Conservation (phyloP, 257 asterid genomes). For the Salvia splendens region DNA sequence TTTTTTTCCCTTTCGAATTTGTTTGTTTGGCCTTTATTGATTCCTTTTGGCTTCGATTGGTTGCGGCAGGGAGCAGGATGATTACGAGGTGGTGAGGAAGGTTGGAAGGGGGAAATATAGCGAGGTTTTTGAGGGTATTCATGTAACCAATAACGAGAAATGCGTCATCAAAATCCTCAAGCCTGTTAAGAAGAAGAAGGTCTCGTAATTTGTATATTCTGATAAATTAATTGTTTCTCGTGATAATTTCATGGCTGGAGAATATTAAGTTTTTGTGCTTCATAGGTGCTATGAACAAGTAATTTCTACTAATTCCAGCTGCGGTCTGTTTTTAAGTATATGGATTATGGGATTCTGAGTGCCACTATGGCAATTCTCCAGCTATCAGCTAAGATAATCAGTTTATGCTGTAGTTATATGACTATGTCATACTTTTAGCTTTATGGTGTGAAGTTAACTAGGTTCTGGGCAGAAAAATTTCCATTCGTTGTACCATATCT, state of each 20-base stretch:
- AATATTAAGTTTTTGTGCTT: background rate
- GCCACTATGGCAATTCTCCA: background rate
- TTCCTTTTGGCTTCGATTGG: conserved; percentile 33
- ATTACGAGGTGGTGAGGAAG: conserved; percentile 91
- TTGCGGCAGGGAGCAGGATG: conserved; percentile 83
- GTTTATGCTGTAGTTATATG: background rate
- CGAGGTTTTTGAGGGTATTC: conserved; percentile 92
- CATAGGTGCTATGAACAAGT: background rate
- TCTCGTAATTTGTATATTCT: conserved; percentile 23
- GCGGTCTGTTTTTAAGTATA: background rate
- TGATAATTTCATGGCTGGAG: background rate
- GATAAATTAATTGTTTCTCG: background rate
- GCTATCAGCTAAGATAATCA: background rate
- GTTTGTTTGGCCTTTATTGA: background rate
- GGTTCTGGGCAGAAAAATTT: background rate
- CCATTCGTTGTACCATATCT: background rate
- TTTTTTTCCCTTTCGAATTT: background rate
- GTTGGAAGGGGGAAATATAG: conserved; percentile 97
- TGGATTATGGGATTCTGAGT: background rate
- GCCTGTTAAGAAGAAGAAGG: conserved; percentile 97
- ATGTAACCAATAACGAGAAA: conserved; percentile 69
- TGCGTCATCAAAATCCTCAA: conserved; percentile 89
- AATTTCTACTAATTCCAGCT: conserved; percentile 14
- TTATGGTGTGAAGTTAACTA: background rate
- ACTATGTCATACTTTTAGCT: background rate